These are phyloP conservation scores for Pestalotiopsis sp. DNA, from an alignment of 2,329 filamentous ascomycete genomes.

Conservation along the genomic window DNA sequence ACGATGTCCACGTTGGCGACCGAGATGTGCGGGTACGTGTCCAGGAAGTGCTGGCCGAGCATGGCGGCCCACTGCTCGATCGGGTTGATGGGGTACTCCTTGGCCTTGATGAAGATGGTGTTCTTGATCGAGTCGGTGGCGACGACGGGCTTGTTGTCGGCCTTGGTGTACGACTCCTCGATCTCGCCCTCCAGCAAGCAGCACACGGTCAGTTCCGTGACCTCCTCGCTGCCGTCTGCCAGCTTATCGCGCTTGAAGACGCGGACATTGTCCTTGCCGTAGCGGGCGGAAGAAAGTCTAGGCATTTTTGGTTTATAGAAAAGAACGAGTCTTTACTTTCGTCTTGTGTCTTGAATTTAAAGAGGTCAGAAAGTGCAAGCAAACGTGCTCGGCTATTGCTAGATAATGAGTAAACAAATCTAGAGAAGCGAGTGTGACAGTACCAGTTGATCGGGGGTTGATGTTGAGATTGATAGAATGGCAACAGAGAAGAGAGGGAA, in stretches of 20 bases:
- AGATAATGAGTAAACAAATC: not conserved
- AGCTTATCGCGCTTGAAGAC: conserved; percentile 89
- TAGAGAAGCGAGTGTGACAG: not conserved
- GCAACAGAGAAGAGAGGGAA: not conserved
- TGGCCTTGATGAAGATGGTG: conserved; percentile 92
- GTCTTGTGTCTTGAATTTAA: not conserved
- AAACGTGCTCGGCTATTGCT: not conserved
- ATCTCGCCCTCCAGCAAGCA: conserved; percentile 93
- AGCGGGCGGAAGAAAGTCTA: conserved; percentile 66
- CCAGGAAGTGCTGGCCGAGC: conserved; percentile 85
- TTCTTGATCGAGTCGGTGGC: conserved; percentile 99
- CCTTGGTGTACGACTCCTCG: conserved; percentile 84
- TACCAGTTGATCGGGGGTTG: not conserved
- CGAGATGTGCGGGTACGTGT: conserved; percentile 86
- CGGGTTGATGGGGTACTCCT: conserved; percentile 88
- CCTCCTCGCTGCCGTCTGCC: conserved; percentile 73
- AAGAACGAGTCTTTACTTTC: not conserved
- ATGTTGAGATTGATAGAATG: not conserved
- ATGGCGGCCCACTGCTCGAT: conserved; percentile 90
- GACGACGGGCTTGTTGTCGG: conserved; percentile 93
- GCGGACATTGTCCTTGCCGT: conserved; percentile 97
- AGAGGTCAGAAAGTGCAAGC: not conserved
- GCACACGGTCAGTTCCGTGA: conserved; percentile 94
- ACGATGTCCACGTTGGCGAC: conserved; percentile 79
- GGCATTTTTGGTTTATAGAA: conserved; percentile 45